phyloP scores from a whole-genome alignment of 1,139 yeast species.

The Hemisphaericaspora lyxosophila region DNA sequence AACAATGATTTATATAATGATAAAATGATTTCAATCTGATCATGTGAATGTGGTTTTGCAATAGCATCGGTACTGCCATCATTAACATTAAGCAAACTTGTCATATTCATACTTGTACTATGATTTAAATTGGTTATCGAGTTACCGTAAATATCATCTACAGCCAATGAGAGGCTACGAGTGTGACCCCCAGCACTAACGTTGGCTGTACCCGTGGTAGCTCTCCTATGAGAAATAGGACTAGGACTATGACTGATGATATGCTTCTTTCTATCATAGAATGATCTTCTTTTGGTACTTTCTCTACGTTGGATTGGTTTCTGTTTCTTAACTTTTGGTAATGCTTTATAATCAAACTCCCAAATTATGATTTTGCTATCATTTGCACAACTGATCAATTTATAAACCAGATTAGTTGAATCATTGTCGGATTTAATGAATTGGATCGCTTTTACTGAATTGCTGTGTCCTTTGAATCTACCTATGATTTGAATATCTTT shows the following conservation, averaged over 20 bases:
- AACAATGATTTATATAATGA: constrained; percentile 37
- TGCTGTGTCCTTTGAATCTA: constrained; percentile 64
- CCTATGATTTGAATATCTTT: constrained; percentile 46
- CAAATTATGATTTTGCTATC: constrained; percentile 69
- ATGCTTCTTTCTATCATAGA: constrained; percentile 12
- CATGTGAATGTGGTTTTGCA: constrained; percentile 2
- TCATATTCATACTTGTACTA: constrained; percentile 13
- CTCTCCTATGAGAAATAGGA: constrained; percentile 12
- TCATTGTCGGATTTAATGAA: constrained; percentile 25
- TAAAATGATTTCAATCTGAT: constrained; percentile 25
- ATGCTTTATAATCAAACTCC: constrained; percentile 69
- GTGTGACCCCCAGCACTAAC: constrained; percentile 5
- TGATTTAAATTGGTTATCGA: constrained; percentile 12
- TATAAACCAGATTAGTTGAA: constrained; percentile 38
- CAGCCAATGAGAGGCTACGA: constrained; percentile 13
- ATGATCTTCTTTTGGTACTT: constrained; percentile 9
- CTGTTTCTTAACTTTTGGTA: constrained; percentile 46
- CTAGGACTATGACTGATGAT: constrained; percentile 13
- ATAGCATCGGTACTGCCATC: constrained; percentile 4
- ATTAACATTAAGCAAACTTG: constrained; percentile 10
- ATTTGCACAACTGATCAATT: constrained; percentile 66
- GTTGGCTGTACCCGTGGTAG: neutral
- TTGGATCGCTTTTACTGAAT: constrained; percentile 56
- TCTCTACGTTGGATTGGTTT: constrained; percentile 8
- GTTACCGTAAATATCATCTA: constrained; percentile 12